Percentiles rank a stretch among this genome's conserved stretches.
These are phyloP conservation scores for Alternaria panax DNA, from an alignment of 2,329 filamentous ascomycete species.

Conservation along the genomic window DNA sequence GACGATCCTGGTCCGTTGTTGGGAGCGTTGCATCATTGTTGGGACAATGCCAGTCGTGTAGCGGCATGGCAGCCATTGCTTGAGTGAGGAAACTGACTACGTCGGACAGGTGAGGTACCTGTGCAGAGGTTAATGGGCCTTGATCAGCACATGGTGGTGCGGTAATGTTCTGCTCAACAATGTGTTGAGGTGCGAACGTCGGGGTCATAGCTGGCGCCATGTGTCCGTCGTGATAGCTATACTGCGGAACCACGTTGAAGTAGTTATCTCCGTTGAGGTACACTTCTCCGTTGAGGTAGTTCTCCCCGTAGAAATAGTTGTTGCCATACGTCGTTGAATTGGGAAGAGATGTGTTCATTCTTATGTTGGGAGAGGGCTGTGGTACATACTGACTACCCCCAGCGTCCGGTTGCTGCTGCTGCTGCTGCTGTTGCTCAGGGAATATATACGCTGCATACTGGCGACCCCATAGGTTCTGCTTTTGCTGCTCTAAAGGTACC, in stretches of 20 bases:
- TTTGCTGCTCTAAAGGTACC: background rate
- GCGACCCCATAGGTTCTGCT: background rate
- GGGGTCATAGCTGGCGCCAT: background rate
- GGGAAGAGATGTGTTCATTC: background rate
- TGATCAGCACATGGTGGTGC: background rate
- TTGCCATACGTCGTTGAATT: background rate
- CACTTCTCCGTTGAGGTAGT: background rate
- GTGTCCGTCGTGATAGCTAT: background rate
- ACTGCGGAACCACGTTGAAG: background rate
- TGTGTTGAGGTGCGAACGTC: background rate
- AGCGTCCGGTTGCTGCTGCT: background rate
- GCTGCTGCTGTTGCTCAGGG: background rate
- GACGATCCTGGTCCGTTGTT: background rate
- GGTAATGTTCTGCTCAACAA: background rate
- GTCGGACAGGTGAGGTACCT: background rate
- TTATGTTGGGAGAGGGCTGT: background rate
- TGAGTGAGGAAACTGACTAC: background rate
- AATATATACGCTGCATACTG: fast-evolving
- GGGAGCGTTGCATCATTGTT: conserved; percentile 8
- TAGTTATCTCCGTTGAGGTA: no score
- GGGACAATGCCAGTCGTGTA: conserved; percentile 5
- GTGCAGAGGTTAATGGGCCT: background rate
- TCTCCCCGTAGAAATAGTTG: background rate
- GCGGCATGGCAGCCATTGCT: background rate
- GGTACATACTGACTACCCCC: background rate